Percentiles rank a stretch among this genome's conserved stretches.
These are phyloP conservation scores for Acidomyces sp. DNA, from an alignment of 495 filamentous ascomycete genomes.

Conservation along the genomic window DNA sequence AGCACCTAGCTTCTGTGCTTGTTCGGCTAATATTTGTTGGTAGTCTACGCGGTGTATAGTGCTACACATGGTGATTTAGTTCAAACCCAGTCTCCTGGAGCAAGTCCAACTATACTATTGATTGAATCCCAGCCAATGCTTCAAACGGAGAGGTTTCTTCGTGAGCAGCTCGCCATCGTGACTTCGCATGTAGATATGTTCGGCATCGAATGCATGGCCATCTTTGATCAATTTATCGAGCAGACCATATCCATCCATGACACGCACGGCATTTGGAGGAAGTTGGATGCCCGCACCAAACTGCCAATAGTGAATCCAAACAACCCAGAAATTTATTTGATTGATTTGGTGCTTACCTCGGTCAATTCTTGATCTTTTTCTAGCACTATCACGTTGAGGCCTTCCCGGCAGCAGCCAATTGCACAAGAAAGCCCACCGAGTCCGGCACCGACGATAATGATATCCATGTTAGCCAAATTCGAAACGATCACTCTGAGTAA, in stretches of 20 bases:
- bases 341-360: background rate
- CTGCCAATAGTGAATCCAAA: too few species aligned
- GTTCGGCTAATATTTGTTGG: background rate
- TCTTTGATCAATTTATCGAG: background rate
- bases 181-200: background rate
- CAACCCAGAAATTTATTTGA: too few species aligned
- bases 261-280: background rate
- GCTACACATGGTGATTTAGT: background rate
- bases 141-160: background rate
- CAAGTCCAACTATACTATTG: background rate
- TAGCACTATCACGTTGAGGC: background rate
- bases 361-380: background rate
- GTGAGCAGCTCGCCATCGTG: background rate
- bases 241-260: background rate
- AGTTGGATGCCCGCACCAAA: background rate
- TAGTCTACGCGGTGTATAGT: background rate
- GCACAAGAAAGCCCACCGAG: conserved; percentile 17
- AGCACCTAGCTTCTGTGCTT: background rate
- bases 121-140: background rate
- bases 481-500: too few species aligned
- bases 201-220: background rate
- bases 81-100: background rate
- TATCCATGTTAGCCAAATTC: too few species aligned
- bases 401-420: conserved; percentile 1
- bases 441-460: conserved; percentile 18